These are phyloP conservation scores for Trichocladium antarcticum DNA, from an alignment of 495 filamentous ascomycete species.

Conservation along the genomic window DNA sequence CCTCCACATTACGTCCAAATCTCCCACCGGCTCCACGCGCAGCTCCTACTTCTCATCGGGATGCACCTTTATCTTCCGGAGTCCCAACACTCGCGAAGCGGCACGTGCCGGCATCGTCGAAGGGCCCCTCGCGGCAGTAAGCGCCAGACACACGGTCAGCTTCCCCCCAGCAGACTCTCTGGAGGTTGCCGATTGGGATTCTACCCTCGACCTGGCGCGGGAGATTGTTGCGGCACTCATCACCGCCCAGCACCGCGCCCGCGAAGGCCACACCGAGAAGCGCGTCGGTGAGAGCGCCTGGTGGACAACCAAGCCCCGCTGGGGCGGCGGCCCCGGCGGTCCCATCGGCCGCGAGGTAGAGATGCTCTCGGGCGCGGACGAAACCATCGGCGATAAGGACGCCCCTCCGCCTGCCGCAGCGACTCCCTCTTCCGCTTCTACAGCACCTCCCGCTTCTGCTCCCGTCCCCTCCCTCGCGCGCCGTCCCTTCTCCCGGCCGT, in stretches of 20 bases:
- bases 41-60: constrained; percentile 44
- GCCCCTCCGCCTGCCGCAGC: constrained; percentile 10
- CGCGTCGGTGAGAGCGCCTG: constrained; percentile 64
- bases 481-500: constrained; percentile 1
- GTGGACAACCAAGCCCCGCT: constrained; percentile 66
- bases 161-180: constrained; percentile 26
- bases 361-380: constrained; percentile 26
- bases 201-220: constrained; percentile 56
- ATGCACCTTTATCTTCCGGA: constrained; percentile 51
- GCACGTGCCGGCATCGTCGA: constrained; percentile 64
- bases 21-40: constrained; percentile 32
- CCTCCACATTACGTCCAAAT: constrained; percentile 45
- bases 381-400: constrained; percentile 36
- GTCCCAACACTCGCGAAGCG: constrained; percentile 53
- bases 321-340: constrained; percentile 63
- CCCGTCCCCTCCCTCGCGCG: constrained; percentile 8
- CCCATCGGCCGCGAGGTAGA: constrained; percentile 48
- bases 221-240: constrained; percentile 66
- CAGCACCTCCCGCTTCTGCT: not conserved
- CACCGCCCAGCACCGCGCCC: constrained; percentile 69
- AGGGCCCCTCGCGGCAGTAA: constrained; percentile 61
- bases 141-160: constrained; percentile 41
- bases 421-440: not conserved
- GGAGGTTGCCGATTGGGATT: constrained; percentile 25
- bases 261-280: constrained; percentile 55